phyloP scores from a whole-genome alignment of 1,284 basidiomycete genomes.

The Trametes pubescens region DNA sequence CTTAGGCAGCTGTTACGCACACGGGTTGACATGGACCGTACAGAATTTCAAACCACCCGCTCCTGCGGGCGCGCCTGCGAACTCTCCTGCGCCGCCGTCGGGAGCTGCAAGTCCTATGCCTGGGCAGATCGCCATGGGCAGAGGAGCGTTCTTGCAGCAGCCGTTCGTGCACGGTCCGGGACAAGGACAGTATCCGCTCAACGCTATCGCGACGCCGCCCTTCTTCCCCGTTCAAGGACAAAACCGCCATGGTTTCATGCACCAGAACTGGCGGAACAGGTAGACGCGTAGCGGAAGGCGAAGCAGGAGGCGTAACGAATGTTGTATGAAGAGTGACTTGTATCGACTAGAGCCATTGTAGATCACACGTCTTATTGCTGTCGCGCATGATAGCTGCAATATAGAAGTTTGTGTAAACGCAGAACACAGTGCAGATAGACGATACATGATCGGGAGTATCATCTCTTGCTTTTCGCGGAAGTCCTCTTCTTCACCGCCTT shows the following conservation, averaged over 20 bases:
- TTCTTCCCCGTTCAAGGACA: conserved; percentile 23
- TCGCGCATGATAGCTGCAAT: neutral
- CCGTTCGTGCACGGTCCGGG: conserved; percentile 15
- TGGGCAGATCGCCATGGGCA: conserved; percentile 26
- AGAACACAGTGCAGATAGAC: neutral
- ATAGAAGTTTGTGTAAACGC: neutral
- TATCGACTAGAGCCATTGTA: conserved; percentile 14
- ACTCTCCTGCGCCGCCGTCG: conserved; percentile 21
- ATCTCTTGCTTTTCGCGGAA: conserved; percentile 34
- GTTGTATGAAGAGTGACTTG: conserved; percentile 1
- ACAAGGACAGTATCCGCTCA: conserved; percentile 22
- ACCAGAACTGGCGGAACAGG: conserved; percentile 32
- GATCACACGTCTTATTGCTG: conserved; percentile 6
- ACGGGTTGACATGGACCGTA: neutral
- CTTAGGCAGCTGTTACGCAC: neutral
- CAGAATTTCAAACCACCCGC: conserved; percentile 37
- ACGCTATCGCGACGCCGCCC: conserved; percentile 28
- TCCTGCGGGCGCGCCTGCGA: conserved; percentile 16
- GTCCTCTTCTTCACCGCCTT: conserved; percentile 58
- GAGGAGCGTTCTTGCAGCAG: conserved; percentile 27
- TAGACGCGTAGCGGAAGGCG: neutral
- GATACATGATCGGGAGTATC: neutral
- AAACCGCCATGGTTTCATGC: conserved; percentile 23
- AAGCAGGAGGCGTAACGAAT: neutral
- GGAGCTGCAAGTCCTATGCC: conserved; percentile 25